Conservation (phyloP, 768 basidiomycete genomes). For the Strobilomyces dryophilus region DNA sequence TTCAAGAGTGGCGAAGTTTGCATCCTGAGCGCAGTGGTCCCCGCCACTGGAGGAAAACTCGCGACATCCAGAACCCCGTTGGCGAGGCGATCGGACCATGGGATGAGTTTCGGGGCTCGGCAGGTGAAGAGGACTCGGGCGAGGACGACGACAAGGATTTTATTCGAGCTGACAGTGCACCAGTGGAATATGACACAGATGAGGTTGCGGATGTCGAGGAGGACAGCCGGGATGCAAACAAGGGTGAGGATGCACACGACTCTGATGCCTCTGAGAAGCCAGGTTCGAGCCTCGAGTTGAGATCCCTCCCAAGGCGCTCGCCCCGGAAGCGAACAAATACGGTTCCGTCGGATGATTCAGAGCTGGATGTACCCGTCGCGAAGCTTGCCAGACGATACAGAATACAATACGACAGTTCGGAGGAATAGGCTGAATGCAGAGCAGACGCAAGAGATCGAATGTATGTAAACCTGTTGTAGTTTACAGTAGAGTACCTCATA, state of each 20-base stretch:
- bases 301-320: neutral
- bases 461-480: too few species aligned
- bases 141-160: slow-evolving; percentile 5
- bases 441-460: neutral
- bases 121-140: slow-evolving; percentile 4
- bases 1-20: slow-evolving; percentile 4
- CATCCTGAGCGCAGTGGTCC: slow-evolving; percentile 10
- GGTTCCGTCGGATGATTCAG: slow-evolving; percentile 2
- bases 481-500: too few species aligned
- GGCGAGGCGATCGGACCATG: slow-evolving; percentile 14
- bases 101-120: slow-evolving; percentile 10
- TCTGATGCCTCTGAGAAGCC: neutral
- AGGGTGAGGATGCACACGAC: neutral
- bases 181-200: neutral
- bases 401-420: neutral
- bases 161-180: slow-evolving; percentile 2
- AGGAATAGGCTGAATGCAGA: neutral
- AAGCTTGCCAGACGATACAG: slow-evolving; percentile 9
- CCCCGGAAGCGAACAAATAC: neutral
- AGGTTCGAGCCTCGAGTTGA: neutral
- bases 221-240: neutral
- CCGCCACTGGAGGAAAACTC: neutral
- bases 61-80: slow-evolving; percentile 7
- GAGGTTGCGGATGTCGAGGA: too few species aligned
- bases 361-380: neutral